Percentiles rank a stretch among this genome's conserved stretches.
These are phyloP conservation scores for Dactylellina cionopaga DNA, from an alignment of 2,329 filamentous ascomycete genomes.

Conservation along the genomic window DNA sequence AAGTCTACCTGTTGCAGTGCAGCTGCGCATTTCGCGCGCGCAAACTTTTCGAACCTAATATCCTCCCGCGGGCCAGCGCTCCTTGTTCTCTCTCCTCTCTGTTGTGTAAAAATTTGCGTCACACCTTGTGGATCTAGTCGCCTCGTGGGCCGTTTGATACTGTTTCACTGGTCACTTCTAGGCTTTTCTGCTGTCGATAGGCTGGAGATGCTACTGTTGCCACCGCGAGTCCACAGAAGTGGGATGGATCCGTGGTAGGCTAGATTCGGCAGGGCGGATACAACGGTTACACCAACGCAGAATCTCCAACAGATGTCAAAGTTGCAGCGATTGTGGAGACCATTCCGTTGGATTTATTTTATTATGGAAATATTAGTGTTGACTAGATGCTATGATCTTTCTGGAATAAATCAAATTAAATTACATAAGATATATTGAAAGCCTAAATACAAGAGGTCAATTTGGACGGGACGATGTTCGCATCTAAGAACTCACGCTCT, in stretches of 20 bases:
- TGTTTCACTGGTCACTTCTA: slow-evolving; percentile 48
- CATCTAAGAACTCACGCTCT: slow-evolving; percentile 29
- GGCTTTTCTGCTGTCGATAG: background rate
- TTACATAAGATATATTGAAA: no score
- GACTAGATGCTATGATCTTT: no score
- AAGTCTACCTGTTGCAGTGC: slow-evolving; percentile 14
- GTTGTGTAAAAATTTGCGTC: slow-evolving; percentile 31
- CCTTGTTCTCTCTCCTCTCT: background rate
- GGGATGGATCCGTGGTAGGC: background rate
- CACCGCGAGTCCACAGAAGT: slow-evolving; percentile 4
- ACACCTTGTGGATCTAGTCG: background rate
- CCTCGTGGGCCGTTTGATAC: slow-evolving; percentile 43
- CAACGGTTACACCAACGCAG: slow-evolving; percentile 53
- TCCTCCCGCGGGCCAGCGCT: background rate
- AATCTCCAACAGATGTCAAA: slow-evolving; percentile 32
- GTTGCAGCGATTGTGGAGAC: slow-evolving; percentile 42
- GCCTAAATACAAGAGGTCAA: no score
- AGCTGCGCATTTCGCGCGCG: background rate
- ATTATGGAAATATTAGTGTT: no score
- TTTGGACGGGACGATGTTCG: background rate
- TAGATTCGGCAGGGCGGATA: slow-evolving; percentile 52
- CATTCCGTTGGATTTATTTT: no score
- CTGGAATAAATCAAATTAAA: no score
- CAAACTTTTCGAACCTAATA: background rate
- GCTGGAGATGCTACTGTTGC: slow-evolving; percentile 46